phyloP scores from a whole-genome alignment of 768 basidiomycete species.

The Lactarius quietus region DNA sequence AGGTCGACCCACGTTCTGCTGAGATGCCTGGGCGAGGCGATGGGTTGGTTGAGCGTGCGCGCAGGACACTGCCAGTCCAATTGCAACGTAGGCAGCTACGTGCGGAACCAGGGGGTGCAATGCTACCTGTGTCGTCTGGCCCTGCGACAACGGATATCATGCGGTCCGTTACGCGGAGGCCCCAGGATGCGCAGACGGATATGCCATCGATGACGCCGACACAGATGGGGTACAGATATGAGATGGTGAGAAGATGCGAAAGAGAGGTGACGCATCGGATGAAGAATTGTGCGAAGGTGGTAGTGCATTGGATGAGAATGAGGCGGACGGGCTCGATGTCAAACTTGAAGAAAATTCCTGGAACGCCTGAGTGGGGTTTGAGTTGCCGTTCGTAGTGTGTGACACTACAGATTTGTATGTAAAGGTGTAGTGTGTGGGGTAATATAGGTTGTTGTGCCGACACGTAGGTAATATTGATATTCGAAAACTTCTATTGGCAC shows the following conservation, averaged over 20 bases:
- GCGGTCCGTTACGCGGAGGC: constrained; percentile 37
- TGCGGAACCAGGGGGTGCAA: constrained; percentile 54
- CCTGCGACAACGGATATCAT: constrained; percentile 54
- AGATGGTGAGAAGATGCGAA: neutral
- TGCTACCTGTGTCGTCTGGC: constrained; percentile 63
- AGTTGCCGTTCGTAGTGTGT: constrained; percentile 84
- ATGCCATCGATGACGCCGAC: constrained; percentile 94
- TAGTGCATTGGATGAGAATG: constrained; percentile 90
- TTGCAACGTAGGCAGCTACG: constrained; percentile 56
- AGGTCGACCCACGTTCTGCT: too few relatives aligned
- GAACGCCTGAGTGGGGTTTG: constrained; percentile 74
- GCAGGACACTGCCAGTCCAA: constrained; percentile 65
- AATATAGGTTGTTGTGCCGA: constrained; percentile 94
- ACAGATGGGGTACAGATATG: constrained; percentile 38
- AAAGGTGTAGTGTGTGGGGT: constrained; percentile 63
- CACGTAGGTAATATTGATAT: constrained; percentile 92
- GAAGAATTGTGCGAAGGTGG: constrained; percentile 72
- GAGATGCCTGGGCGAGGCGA: constrained; percentile 29
- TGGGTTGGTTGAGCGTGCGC: constrained; percentile 42
- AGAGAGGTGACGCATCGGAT: constrained; percentile 46
- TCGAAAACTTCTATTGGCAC: constrained; percentile 66
- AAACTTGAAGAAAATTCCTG: constrained; percentile 98
- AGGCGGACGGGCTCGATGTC: constrained; percentile 89
- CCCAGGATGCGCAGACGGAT: constrained; percentile 69
- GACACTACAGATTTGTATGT: constrained; percentile 83